Conservation (phyloP, 2,329 filamentous ascomycete species). For the Hypoxylon sp. region DNA sequence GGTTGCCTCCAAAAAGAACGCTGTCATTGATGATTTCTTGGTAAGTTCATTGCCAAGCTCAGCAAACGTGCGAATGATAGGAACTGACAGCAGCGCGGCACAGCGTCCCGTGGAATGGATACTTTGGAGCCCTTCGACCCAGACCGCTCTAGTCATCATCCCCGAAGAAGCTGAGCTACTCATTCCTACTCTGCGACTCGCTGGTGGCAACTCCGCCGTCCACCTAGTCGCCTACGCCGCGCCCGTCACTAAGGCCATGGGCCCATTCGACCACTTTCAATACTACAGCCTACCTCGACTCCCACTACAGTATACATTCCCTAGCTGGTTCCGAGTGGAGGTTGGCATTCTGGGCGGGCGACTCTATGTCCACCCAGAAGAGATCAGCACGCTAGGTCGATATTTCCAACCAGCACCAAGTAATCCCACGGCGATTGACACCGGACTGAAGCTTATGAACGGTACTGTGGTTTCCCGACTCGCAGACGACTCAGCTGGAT, state of each 20-base stretch:
- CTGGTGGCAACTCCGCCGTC: constrained; percentile 41
- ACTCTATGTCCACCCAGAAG: constrained; percentile 68
- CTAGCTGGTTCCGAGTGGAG: constrained; percentile 68
- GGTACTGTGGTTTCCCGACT: constrained; percentile 31
- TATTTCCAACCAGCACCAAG: constrained; percentile 49
- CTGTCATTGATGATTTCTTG: constrained; percentile 53
- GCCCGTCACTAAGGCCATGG: constrained; percentile 72
- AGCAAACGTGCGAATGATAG: background rate
- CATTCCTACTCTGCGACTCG: constrained; percentile 58
- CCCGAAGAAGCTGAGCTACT: constrained; percentile 73
- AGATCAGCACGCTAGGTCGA: constrained; percentile 55
- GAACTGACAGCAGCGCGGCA: constrained; percentile 10
- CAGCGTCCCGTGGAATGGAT: constrained; percentile 71
- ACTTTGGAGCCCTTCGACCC: constrained; percentile 62
- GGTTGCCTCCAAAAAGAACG: constrained; percentile 15
- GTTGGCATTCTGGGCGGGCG: constrained; percentile 72
- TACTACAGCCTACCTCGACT: constrained; percentile 67
- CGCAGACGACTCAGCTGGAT: constrained; percentile 55
- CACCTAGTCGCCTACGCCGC: constrained; percentile 71
- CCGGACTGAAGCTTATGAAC: background rate
- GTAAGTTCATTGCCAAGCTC: constrained; percentile 42
- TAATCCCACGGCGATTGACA: background rate
- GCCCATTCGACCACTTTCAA: constrained; percentile 66
- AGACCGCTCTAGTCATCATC: constrained; percentile 69
- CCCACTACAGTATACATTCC: constrained; percentile 56